These are phyloP conservation scores for Podaxis sp. DNA, from an alignment of 768 basidiomycete genomes.

Conservation along the genomic window DNA sequence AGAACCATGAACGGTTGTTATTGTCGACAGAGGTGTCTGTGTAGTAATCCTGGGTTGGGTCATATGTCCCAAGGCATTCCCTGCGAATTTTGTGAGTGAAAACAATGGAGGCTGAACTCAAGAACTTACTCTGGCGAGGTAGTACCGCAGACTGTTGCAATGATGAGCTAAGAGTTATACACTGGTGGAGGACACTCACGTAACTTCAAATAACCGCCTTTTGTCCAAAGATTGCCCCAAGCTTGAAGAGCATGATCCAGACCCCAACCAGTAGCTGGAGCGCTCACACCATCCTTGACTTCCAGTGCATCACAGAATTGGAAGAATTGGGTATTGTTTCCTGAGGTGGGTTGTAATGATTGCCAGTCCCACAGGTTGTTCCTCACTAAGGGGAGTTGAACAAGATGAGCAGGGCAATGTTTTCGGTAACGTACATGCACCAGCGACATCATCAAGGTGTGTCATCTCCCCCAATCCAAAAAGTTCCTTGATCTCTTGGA, in stretches of 20 bases:
- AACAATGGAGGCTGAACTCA: background rate
- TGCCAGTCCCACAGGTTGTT: constrained; percentile 72
- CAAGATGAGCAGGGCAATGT: constrained; percentile 25
- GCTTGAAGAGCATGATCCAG: constrained; percentile 53
- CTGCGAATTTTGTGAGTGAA: constrained; percentile 18
- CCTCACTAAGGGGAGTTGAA: constrained; percentile 40
- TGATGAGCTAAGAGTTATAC: background rate
- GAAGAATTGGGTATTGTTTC: constrained; percentile 45
- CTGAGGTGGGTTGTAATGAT: constrained; percentile 44
- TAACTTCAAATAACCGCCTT: constrained; percentile 34
- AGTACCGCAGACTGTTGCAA: constrained; percentile 45
- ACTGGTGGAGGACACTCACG: constrained; percentile 30
- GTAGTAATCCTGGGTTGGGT: constrained; percentile 37
- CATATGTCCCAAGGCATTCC: constrained; percentile 38
- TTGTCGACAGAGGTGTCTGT: constrained; percentile 57
- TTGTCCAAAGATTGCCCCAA: constrained; percentile 58
- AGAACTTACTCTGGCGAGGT: constrained; percentile 41
- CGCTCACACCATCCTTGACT: constrained; percentile 50
- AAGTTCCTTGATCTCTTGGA: constrained; percentile 47
- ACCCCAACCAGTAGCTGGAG: constrained; percentile 54
- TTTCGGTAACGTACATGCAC: constrained; percentile 35
- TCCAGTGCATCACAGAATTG: constrained; percentile 66
- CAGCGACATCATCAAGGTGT: constrained; percentile 65
- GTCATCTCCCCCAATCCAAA: constrained; percentile 56
- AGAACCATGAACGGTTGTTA: constrained; percentile 57